phyloP scores from a whole-genome alignment of 176 grass and related monocot species.

The Oryza rufipogon region DNA sequence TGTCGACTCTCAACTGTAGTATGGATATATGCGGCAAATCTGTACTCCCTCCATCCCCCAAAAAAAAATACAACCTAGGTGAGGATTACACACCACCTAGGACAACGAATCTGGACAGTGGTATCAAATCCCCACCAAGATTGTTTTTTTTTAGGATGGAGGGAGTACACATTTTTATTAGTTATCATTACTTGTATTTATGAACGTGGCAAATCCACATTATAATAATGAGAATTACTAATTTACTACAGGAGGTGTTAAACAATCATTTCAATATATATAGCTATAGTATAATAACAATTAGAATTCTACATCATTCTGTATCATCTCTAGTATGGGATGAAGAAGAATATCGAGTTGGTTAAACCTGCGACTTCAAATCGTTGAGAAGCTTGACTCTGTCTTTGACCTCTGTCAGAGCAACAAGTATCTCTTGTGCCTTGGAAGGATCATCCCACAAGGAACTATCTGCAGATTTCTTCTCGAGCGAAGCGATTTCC shows the following conservation, averaged over 20 bases:
- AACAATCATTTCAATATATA: constrained; percentile 19
- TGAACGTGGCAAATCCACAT: neutral
- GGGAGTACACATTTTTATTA: neutral
- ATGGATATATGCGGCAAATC: neutral
- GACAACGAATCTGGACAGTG: no score
- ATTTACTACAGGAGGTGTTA: constrained; percentile 7
- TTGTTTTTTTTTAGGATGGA: no score
- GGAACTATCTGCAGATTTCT: constrained; percentile 68
- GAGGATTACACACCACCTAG: no score
- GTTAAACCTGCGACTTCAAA: constrained; percentile 75
- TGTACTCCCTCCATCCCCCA: neutral
- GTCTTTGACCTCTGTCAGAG: constrained; percentile 89
- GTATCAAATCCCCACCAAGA: no score
- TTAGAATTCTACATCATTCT: neutral
- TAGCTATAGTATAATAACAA: neutral
- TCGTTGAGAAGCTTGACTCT: constrained; percentile 80
- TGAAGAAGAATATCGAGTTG: neutral
- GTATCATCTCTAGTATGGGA: neutral
- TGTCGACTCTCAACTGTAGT: neutral
- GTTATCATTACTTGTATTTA: neutral
- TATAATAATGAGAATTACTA: constrained; percentile 21
- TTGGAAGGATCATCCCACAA: constrained; percentile 96
- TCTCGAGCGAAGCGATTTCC: constrained; percentile 68
- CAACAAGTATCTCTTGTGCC: constrained; percentile 84
- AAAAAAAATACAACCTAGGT: no score